A percentile compares a stretch with the other conserved stretches of the same genome.
These are phyloP conservation scores for Sordaria brevicollis DNA, from an alignment of 495 filamentous ascomycete species.

Conservation along the genomic window DNA sequence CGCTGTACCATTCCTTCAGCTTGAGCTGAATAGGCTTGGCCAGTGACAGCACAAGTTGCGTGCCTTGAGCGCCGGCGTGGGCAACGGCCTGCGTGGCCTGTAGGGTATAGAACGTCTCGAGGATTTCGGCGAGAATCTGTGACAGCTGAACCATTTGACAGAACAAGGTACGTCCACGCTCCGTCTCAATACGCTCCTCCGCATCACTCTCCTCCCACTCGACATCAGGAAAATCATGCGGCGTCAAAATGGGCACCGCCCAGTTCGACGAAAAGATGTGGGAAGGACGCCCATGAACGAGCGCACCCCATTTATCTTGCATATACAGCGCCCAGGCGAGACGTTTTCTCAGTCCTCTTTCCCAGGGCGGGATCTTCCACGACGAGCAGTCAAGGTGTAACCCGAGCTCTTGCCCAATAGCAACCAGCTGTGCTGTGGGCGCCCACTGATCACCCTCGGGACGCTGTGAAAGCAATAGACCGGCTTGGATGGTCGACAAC, in stretches of 20 bases:
- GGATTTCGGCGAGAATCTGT: constrained; percentile 64
- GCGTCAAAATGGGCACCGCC: constrained; percentile 60
- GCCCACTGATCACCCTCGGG: constrained; percentile 80
- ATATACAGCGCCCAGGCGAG: constrained; percentile 87
- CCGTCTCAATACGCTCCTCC: constrained; percentile 53
- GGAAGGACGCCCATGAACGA: constrained; percentile 78
- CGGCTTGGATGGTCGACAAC: constrained; percentile 88
- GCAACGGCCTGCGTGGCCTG: constrained; percentile 44
- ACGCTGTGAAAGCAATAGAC: constrained; percentile 77
- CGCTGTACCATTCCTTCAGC: constrained; percentile 70
- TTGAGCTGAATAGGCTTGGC: constrained; percentile 79
- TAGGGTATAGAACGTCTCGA: constrained; percentile 71
- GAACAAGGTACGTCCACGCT: constrained; percentile 60
- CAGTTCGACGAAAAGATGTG: constrained; percentile 75
- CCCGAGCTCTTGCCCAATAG: constrained; percentile 72
- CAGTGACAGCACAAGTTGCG: constrained; percentile 55
- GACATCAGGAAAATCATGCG: constrained; percentile 63
- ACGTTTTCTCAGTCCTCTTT: constrained; percentile 70
- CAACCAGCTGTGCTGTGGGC: constrained; percentile 74
- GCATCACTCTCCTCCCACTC: constrained; percentile 43
- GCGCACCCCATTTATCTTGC: constrained; percentile 87
- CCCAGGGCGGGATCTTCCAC: constrained; percentile 85
- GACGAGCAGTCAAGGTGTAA: constrained; percentile 78
- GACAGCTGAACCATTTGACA: constrained; percentile 65
- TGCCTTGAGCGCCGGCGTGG: constrained; percentile 42